Evolutionary conservation across 1,139 yeast genomes (phyloP), one percentile per base, ranked within the genome.

Genomic region (Sugiyamaella grinbergsii): DNA sequence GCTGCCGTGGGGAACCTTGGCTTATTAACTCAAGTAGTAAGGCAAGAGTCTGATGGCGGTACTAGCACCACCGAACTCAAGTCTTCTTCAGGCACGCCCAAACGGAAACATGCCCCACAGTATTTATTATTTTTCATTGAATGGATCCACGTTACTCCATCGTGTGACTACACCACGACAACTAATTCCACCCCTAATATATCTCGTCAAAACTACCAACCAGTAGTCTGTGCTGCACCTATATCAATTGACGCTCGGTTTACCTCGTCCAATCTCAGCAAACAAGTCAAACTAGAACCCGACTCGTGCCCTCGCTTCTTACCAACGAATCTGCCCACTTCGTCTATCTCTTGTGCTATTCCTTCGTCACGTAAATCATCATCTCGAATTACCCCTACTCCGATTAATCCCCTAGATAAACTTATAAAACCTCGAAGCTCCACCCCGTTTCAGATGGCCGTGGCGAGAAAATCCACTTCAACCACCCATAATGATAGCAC

Each of bases 401-500:
- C 45, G 5, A 19, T 41, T 20, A 31, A 41, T 31, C 45, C 45
- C 5, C 45, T 42, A 5, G 43, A 48, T 29, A 48, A 43, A 18
- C 32, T 23, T 4, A 40, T 42, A 19, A 23, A 33, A 13, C 42
- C 50, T 6, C 40, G 52, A 10, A 48, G 54, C 22, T 37, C 55
- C 10, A 53, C 57, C 4, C 54, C 56, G 16, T 53, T 49, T 39
- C 52, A 53, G 29, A 24, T 45, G 24, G 52, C 54, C 2, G 56
- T 50, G 5, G 50, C 48, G n/a, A 34, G 49, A 11, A 52, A 51
- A 33, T 42, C 51, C 10, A 36, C 36, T 16, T 43, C 47, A 11
- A 43, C 22, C 18, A 31, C 42, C 15, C 47, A 48, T 2, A 44
- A 47, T 11, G 52, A 50, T 26, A 45, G 44, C 37, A 49, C 46